phyloP scores from a whole-genome alignment of 1,284 basidiomycete species.

The Moesziomyces sp. region DNA sequence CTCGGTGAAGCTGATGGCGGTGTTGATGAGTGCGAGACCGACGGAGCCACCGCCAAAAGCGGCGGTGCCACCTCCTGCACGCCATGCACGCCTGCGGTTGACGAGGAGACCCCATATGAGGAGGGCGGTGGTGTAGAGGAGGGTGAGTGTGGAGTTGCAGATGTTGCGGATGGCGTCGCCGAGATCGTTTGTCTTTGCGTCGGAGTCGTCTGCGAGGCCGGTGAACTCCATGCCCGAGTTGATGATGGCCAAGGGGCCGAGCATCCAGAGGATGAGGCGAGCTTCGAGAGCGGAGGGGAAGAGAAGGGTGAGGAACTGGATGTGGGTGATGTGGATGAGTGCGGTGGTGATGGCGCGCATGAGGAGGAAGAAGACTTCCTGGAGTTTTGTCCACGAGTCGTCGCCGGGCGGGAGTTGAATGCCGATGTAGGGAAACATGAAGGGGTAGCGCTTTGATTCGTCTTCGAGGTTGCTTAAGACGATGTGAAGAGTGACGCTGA shows the following conservation, averaged over 20 bases:
- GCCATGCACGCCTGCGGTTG: conserved; percentile 91
- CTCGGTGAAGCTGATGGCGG: conserved; percentile 64
- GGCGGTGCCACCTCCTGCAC: conserved; percentile 88
- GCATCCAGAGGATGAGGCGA: conserved; percentile 84
- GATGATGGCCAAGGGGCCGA: conserved; percentile 87
- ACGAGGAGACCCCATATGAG: conserved; percentile 92
- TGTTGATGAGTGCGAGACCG: conserved; percentile 61
- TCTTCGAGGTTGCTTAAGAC: conserved; percentile 75
- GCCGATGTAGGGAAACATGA: conserved; percentile 90
- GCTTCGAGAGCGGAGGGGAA: conserved; percentile 94
- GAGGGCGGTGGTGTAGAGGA: conserved; percentile 89
- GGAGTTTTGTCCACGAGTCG: conserved; percentile 75
- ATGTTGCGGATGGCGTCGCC: conserved; percentile 88
- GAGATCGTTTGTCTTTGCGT: conserved; percentile 71
- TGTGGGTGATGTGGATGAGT: conserved; percentile 91
- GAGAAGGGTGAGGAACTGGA: conserved; percentile 94
- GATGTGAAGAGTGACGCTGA: conserved; percentile 69
- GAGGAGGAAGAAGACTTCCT: conserved; percentile 83
- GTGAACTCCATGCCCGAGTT: conserved; percentile 87
- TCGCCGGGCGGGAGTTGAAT: conserved; percentile 79
- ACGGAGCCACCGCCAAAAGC: conserved; percentile 78
- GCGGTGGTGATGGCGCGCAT: conserved; percentile 87
- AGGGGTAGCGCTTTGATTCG: conserved; percentile 85
- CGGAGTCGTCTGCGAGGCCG: conserved; percentile 73
- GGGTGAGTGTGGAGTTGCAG: conserved; percentile 91